Conservation (phyloP, 345 rosid species). For the Laguncularia racemosa region DNA sequence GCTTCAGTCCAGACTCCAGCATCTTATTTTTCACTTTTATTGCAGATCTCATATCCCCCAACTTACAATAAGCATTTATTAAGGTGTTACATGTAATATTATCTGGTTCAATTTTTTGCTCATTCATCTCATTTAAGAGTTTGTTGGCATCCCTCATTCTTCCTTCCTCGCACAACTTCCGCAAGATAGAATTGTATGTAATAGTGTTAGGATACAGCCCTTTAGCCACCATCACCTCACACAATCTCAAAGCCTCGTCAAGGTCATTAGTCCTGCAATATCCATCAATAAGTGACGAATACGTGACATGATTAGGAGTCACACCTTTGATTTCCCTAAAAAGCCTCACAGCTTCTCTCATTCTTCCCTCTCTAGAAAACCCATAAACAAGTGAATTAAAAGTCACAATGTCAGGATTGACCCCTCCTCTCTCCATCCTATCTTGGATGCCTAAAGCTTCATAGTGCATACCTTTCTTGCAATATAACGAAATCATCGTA, state of each 20-base stretch:
- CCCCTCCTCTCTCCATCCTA: conserved; percentile 64
- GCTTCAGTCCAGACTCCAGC: conserved; percentile 66
- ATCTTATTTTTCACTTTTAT: conserved; percentile 77
- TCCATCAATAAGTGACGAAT: conserved; percentile 83
- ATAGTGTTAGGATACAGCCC: conserved; percentile 68
- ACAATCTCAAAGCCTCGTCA: conserved; percentile 66
- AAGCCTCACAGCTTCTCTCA: conserved; percentile 75
- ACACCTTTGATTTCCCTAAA: conserved; percentile 62
- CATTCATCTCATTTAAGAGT: conserved; percentile 76
- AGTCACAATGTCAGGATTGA: conserved; percentile 70
- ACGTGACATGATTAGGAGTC: conserved; percentile 63
- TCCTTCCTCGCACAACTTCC: conserved; percentile 74
- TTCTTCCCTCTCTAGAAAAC: conserved; percentile 82
- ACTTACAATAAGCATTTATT: conserved; percentile 83
- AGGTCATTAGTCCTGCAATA: conserved; percentile 72
- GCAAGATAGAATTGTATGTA: conserved; percentile 71
- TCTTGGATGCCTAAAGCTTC: conserved; percentile 84
- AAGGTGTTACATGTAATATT: conserved; percentile 81
- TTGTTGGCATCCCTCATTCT: conserved; percentile 74
- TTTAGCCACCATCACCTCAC: conserved; percentile 58
- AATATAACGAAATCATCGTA: conserved; percentile 68
- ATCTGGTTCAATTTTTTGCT: conserved; percentile 66
- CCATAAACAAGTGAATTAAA: conserved; percentile 77
- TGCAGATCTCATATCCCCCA: conserved; percentile 74
- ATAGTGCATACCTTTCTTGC: conserved; percentile 86